These are phyloP conservation scores for Chrysopogon serrulatus DNA, from an alignment of 176 grass and related monocot species.

Conservation along the genomic window DNA sequence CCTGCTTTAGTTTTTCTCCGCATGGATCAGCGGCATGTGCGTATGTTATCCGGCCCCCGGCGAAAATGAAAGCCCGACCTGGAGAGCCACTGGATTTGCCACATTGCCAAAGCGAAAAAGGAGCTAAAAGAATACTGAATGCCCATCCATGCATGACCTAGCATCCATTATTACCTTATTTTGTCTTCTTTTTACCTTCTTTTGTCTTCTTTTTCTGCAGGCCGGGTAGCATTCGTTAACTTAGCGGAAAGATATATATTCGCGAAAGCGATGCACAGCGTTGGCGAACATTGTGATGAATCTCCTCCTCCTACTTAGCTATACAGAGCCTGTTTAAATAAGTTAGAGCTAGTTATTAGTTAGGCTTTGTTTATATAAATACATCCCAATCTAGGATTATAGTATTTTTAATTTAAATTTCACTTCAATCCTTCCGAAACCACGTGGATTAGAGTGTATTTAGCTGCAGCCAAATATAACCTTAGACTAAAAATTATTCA, in stretches of 20 bases:
- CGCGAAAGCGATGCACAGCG: neutral
- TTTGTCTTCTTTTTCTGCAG: neutral
- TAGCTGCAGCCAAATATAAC: no score
- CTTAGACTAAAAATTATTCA: no score
- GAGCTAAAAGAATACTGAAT: neutral
- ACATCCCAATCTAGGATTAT: no score
- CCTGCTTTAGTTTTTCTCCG: neutral
- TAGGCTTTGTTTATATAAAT: no score
- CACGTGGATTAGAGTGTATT: no score
- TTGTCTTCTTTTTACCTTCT: neutral
- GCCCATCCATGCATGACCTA: neutral
- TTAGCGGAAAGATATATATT: slow-evolving; percentile 1
- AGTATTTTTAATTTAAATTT: no score
- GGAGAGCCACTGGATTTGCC: neutral
- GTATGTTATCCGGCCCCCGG: neutral
- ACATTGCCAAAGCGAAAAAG: neutral
- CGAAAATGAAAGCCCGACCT: neutral
- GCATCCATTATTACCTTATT: neutral
- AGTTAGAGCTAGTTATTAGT: no score
- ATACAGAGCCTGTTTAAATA: no score
- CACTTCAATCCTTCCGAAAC: no score
- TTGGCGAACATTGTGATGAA: neutral
- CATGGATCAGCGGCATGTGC: neutral
- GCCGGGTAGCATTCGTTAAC: neutral
- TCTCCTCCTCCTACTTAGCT: no score